A percentile compares a stretch with the other conserved stretches of the same genome.
Evolutionary conservation across 805 yeast genomes (phyloP).

Genomic region (Priceomyces fermenticarens): DNA sequence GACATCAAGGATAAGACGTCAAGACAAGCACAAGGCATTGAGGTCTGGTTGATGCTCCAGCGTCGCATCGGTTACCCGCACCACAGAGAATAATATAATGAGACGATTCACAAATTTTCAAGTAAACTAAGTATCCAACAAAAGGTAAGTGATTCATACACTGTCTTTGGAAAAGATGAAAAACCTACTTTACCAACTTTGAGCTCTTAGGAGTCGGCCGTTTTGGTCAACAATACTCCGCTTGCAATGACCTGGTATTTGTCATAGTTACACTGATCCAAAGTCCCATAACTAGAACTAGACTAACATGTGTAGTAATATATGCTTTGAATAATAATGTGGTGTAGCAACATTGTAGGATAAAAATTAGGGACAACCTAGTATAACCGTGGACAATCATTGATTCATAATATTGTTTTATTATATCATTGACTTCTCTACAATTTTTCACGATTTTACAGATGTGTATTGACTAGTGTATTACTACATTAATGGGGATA

Average conservation of each 20-base stretch:
- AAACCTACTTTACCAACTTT: conserved; percentile 26
- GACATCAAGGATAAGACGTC: too few relatives aligned
- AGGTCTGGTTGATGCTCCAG: too few relatives aligned
- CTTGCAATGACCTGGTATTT: conserved; percentile 63
- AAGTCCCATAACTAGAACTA: conserved; percentile 1
- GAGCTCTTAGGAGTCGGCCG: conserved; percentile 44
- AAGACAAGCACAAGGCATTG: too few relatives aligned
- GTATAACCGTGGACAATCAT: too few relatives aligned
- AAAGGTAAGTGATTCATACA: too few relatives aligned
- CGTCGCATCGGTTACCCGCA: conserved; percentile 1
- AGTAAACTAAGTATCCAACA: too few relatives aligned
- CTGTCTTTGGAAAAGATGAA: conserved; percentile 30
- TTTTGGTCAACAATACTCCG: conserved; percentile 48
- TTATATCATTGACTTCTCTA: too few relatives aligned
- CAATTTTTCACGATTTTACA: conserved; percentile 2
- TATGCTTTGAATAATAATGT: not conserved
- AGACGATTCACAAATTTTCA: not conserved
- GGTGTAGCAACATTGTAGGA: not conserved
- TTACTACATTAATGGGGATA: conserved; percentile 9
- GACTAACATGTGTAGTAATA: not conserved
- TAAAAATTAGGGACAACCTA: too few relatives aligned
- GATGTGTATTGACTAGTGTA: conserved; percentile 5
- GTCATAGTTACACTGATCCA: conserved; percentile 87
- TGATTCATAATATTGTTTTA: too few relatives aligned
- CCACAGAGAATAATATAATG: not conserved